These are phyloP conservation scores for Populus tomentosa DNA, from an alignment of 441 rosid genomes.

Conservation along the genomic window DNA sequence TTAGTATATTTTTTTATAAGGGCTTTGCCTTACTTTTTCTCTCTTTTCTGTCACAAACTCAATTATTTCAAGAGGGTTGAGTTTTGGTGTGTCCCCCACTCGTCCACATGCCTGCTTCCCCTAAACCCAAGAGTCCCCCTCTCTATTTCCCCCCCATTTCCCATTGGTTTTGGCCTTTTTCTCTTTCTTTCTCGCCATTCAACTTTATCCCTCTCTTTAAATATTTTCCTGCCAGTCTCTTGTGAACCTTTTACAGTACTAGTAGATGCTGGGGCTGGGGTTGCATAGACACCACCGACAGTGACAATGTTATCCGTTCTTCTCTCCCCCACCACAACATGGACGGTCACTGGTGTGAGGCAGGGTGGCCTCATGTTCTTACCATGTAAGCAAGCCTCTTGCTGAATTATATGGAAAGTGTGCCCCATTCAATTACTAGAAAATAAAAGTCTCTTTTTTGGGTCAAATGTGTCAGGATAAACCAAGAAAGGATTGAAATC, in stretches of 20 bases:
- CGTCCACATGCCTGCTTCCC: slow-evolving; percentile 73
- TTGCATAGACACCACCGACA: slow-evolving; percentile 15
- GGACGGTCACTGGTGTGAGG: neutral
- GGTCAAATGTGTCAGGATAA: neutral
- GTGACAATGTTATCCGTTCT: slow-evolving; percentile 8
- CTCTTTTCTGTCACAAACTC: slow-evolving; percentile 33
- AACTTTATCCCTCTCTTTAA: neutral
- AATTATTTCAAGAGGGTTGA: slow-evolving; percentile 33
- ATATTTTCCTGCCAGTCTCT: neutral
- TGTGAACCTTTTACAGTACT: neutral
- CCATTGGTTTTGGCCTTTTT: neutral
- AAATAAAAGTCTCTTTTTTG: neutral
- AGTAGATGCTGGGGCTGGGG: slow-evolving; percentile 12
- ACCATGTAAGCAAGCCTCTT: too few species aligned
- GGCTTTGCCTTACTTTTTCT: slow-evolving; percentile 11
- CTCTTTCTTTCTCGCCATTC: neutral
- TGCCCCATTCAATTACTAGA: neutral
- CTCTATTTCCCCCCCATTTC: slow-evolving; percentile 1
- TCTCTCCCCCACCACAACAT: slow-evolving; percentile 8
- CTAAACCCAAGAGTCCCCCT: slow-evolving; percentile 43
- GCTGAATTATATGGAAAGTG: neutral
- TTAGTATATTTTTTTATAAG: neutral
- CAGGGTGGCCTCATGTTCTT: slow-evolving; percentile 3
- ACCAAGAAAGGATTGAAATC: neutral
- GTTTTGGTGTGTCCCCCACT: slow-evolving; percentile 66